Evolutionary conservation across 1,284 basidiomycete genomes (phyloP).

Genomic region (Boletus holoroseus): DNA sequence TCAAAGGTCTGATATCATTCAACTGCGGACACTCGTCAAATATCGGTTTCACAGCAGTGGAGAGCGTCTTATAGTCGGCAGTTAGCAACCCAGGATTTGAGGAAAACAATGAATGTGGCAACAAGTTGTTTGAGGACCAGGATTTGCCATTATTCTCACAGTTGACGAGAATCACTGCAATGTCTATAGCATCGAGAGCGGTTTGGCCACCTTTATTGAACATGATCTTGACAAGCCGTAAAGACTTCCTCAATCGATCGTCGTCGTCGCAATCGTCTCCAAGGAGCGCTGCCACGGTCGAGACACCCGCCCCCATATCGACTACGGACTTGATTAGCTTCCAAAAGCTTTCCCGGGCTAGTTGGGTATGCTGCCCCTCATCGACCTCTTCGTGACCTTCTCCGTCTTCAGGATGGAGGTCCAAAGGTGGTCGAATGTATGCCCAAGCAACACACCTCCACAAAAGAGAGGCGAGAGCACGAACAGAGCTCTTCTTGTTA

Average conservation of each 20-base stretch:
- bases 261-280: slow-evolving; percentile 39
- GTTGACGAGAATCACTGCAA: slow-evolving; percentile 46
- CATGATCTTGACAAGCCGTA: slow-evolving; percentile 51
- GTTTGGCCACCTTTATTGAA: slow-evolving; percentile 45
- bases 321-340: slow-evolving; percentile 47
- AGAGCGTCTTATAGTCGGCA: slow-evolving; percentile 48
- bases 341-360: slow-evolving; percentile 43
- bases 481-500: slow-evolving; percentile 56
- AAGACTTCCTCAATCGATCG: slow-evolving; percentile 38
- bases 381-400: slow-evolving; percentile 36
- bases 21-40: slow-evolving; percentile 48
- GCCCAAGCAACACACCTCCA: slow-evolving; percentile 64
- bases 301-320: slow-evolving; percentile 57
- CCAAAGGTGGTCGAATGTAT: slow-evolving; percentile 51
- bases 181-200: slow-evolving; percentile 50
- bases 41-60: slow-evolving; percentile 43
- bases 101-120: slow-evolving; percentile 53
- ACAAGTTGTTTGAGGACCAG: slow-evolving; percentile 47
- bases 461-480: slow-evolving; percentile 51
- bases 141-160: slow-evolving; percentile 27
- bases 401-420: slow-evolving; percentile 31
- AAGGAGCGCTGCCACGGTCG: slow-evolving; percentile 51
- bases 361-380: slow-evolving; percentile 26
- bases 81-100: slow-evolving; percentile 56
- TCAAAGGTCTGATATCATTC: slow-evolving; percentile 50